These are phyloP conservation scores for Coix lacrymajobi DNA, from an alignment of 176 grass and related monocot genomes.

Conservation along the genomic window DNA sequence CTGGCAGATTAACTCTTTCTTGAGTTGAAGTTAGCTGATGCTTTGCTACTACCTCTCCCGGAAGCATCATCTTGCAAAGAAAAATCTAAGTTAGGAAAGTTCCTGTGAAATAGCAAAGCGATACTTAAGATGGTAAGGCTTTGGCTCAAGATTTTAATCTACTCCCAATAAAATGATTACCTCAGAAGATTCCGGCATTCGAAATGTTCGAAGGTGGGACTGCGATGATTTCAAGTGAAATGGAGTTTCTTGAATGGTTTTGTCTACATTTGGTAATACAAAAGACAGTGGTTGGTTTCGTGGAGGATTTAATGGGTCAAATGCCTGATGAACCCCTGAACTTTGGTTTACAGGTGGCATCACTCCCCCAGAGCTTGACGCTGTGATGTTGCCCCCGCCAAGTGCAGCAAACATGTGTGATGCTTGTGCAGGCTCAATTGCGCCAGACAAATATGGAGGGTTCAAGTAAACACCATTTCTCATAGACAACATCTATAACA, in stretches of 20 bases:
- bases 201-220: slow-evolving; percentile 53
- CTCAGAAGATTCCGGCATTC: slow-evolving; percentile 63
- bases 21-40: slow-evolving; percentile 51
- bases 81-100: slow-evolving; percentile 1
- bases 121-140: not conserved
- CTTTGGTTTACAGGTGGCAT: slow-evolving; percentile 53
- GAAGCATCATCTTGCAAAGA: slow-evolving; percentile 61
- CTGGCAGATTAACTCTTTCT: slow-evolving; percentile 37
- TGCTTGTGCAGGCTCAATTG: slow-evolving; percentile 62
- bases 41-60: slow-evolving; percentile 40
- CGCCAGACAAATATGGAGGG: slow-evolving; percentile 64
- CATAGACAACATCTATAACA: slow-evolving; percentile 82
- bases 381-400: slow-evolving; percentile 35
- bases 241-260: slow-evolving; percentile 32
- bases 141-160: not conserved
- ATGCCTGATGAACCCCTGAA: slow-evolving; percentile 51
- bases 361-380: slow-evolving; percentile 35
- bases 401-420: slow-evolving; percentile 74
- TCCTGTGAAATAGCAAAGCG: not conserved
- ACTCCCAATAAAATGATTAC: slow-evolving; percentile 33
- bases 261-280: slow-evolving; percentile 40
- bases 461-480: slow-evolving; percentile 87
- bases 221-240: slow-evolving; percentile 49
- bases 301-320: slow-evolving; percentile 40
- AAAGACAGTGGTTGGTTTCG: slow-evolving; percentile 40